phyloP scores from a whole-genome alignment of 2,329 filamentous ascomycete genomes.

The Alternaria sp. region DNA sequence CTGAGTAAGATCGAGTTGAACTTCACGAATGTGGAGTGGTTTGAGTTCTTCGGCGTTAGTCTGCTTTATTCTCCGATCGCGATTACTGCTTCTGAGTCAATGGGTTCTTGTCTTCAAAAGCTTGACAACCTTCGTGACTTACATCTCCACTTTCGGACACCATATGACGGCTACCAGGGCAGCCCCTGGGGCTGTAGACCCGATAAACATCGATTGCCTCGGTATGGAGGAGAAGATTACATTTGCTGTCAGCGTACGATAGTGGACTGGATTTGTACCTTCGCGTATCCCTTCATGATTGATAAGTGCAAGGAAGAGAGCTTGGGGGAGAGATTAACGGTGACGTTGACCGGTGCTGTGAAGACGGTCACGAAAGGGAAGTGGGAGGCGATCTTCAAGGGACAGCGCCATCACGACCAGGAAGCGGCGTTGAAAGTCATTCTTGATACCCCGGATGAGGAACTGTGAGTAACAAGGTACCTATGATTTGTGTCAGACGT shows the following conservation, averaged over 20 bases:
- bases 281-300: background rate
- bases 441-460: background rate
- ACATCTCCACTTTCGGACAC: background rate
- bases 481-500: background rate
- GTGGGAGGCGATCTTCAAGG: background rate
- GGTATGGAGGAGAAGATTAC: background rate
- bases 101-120: background rate
- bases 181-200: background rate
- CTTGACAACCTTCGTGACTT: background rate
- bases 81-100: too few relatives aligned
- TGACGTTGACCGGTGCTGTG: background rate
- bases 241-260: background rate
- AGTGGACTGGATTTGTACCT: background rate
- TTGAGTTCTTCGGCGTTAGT: background rate
- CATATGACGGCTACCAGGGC: background rate
- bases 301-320: background rate
- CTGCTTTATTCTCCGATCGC: background rate
- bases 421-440: background rate
- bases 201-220: background rate
- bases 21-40: background rate
- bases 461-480: background rate
- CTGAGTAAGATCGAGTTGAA: background rate
- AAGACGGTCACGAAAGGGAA: background rate
- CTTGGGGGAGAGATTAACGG: background rate
- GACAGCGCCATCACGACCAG: background rate